Conservation (phyloP, 257 asterid genomes). For the Capsicum pubescens region DNA sequence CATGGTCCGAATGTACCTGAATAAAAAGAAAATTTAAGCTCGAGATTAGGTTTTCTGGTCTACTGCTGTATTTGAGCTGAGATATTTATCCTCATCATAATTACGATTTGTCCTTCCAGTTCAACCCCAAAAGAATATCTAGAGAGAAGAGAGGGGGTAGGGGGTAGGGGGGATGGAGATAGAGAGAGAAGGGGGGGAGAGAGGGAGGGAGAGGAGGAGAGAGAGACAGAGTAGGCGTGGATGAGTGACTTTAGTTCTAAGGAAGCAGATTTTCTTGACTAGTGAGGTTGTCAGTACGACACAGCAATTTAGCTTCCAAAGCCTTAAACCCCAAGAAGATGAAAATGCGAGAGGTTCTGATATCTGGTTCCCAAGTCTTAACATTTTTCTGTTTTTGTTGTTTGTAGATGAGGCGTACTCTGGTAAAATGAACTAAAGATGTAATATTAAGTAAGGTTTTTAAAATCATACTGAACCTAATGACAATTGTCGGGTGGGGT, state of each 20-base stretch:
- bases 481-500: background rate
- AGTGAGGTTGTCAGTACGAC: background rate
- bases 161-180: too few species aligned
- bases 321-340: slow-evolving; percentile 12
- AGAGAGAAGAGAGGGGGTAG: too few species aligned
- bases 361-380: background rate
- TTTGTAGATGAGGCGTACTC: background rate
- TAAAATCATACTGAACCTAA: background rate
- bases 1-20: slow-evolving; percentile 6
- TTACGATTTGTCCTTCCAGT: slow-evolving; percentile 4
- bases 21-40: background rate
- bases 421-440: slow-evolving; percentile 8
- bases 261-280: background rate
- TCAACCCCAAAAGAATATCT: background rate
- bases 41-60: background rate
- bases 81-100: slow-evolving; percentile 5
- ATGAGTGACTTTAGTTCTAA: background rate
- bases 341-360: background rate
- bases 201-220: too few species aligned
- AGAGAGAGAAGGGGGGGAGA: too few species aligned
- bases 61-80: background rate
- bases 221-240: background rate
- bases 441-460: background rate
- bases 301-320: background rate
- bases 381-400: background rate